phyloP scores from a whole-genome alignment of 495 filamentous ascomycete genomes.

The Podospora fimiseda region DNA sequence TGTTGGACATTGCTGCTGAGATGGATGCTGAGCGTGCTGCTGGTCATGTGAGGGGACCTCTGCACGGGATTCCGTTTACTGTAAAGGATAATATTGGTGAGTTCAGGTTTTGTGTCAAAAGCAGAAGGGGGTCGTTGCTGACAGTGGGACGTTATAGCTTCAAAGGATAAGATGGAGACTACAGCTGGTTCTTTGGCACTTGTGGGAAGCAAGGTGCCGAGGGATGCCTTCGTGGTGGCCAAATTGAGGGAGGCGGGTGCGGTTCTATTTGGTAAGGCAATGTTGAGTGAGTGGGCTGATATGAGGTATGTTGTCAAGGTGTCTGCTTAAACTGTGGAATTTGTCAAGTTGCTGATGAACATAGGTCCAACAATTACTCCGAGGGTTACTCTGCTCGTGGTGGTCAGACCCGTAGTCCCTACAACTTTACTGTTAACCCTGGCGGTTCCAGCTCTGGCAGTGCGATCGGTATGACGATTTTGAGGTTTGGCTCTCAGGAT shows the following conservation, averaged over 20 bases:
- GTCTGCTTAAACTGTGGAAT: no score
- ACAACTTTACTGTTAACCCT: slow-evolving; percentile 64
- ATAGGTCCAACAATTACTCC: slow-evolving; percentile 60
- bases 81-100: slow-evolving; percentile 57
- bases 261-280: slow-evolving; percentile 62
- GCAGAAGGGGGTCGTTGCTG: no score
- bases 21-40: slow-evolving; percentile 53
- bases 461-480: slow-evolving; percentile 49
- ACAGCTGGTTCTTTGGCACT: slow-evolving; percentile 48
- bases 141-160: no score
- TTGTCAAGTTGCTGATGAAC: no score
- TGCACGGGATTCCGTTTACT: slow-evolving; percentile 69
- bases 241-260: slow-evolving; percentile 59
- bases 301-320: no score
- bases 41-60: slow-evolving; percentile 50
- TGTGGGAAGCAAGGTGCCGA: slow-evolving; percentile 56
- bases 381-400: slow-evolving; percentile 62
- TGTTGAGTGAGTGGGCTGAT: slow-evolving; percentile 67
- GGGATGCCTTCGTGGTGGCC: slow-evolving; percentile 57
- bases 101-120: no score
- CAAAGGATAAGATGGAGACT: slow-evolving; percentile 40
- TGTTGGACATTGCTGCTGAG: slow-evolving; percentile 41
- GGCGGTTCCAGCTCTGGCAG: slow-evolving; percentile 60
- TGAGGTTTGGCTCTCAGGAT: no score
- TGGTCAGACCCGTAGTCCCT: slow-evolving; percentile 59